Evolutionary conservation across 2,329 filamentous ascomycete species (phyloP), one percentile per base, ranked within the genome.

Genomic region (Trichoderma afroharzianum): DNA sequence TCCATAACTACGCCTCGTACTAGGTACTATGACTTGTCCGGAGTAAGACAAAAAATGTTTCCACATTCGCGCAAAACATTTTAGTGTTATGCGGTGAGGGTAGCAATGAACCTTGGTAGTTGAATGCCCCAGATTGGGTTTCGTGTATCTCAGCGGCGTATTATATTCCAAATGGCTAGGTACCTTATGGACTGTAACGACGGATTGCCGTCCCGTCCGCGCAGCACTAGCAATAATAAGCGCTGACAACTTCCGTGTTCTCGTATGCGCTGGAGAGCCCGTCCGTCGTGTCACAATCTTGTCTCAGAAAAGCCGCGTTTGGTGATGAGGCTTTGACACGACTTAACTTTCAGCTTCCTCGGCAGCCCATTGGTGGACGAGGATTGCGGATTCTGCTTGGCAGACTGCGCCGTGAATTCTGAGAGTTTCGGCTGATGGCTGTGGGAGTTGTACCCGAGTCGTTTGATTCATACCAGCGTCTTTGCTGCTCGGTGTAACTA

Each of bases 311-410:
- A 57, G 50, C 50, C 50, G 50, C 50, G 32, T 24, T 55, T 21
- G 53, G 21, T 36, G 53, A 55, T 59, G 66, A 68, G 66, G 66
- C 66, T 61, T 68, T 26, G 36, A 61, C n/a, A 61, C n/a, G 43
- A 47, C 36, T 26, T 18, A 24, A 47, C 36, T 12, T 36, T 26
- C 6, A 39, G 30, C 30, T 9, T 61, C 28, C 21, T 6, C 12
- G 9, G 36, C 36, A 33, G 28, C 28, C 36, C 26, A 53, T 68
- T 59, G 66, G 55, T 11, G 33, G 28, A 36, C 3, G 12, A 14
- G 3, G 3, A 53, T 15, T 21, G 55, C 28, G 36, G 36, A 39
- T 47, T 30, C 26, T 33, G 28, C 62, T 64, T 53, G 62, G 62
- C 62, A 24, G 62, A 43, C 62, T 68, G 64, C 53, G 64, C 64